These are phyloP conservation scores for Scedosporium aurantiacum DNA, from an alignment of 2,329 filamentous ascomycete species.

Conservation along the genomic window DNA sequence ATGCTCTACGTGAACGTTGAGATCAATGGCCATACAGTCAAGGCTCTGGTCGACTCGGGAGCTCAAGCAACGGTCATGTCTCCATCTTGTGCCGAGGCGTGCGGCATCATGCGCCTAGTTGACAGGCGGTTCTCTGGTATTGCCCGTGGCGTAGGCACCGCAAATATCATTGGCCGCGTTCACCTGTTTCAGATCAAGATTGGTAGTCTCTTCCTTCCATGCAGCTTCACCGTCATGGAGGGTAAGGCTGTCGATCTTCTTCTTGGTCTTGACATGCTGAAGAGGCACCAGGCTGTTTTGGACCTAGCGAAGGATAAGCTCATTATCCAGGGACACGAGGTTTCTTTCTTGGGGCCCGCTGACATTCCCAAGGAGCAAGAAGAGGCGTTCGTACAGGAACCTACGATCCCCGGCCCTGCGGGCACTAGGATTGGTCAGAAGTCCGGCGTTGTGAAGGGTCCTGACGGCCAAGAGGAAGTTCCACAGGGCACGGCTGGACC, in stretches of 20 bases:
- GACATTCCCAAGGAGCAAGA: slow-evolving; percentile 86
- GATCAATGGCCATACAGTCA: slow-evolving; percentile 85
- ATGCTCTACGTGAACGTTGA: slow-evolving; percentile 95
- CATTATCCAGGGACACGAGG: slow-evolving; percentile 77
- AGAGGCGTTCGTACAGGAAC: slow-evolving; percentile 64
- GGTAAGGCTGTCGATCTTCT: slow-evolving; percentile 92
- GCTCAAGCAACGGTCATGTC: slow-evolving; percentile 99
- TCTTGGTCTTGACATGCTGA: slow-evolving; percentile 91
- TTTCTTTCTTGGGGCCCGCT: slow-evolving; percentile 81
- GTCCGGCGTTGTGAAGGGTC: slow-evolving; percentile 62
- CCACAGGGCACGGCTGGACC: slow-evolving; percentile 13
- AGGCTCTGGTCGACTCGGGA: slow-evolving; percentile 93
- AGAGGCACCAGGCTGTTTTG: slow-evolving; percentile 86
- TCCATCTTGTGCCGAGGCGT: slow-evolving; percentile 77
- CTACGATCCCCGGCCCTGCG: slow-evolving; percentile 71
- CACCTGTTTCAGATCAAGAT: slow-evolving; percentile 94
- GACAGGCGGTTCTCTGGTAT: slow-evolving; percentile 88
- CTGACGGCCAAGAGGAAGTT: slow-evolving; percentile 20
- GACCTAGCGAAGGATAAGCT: slow-evolving; percentile 78
- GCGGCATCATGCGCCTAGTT: slow-evolving; percentile 91
- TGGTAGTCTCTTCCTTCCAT: slow-evolving; percentile 74
- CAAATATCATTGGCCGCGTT: slow-evolving; percentile 86
- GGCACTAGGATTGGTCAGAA: slow-evolving; percentile 81
- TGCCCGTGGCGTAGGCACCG: slow-evolving; percentile 87
- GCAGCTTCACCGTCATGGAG: slow-evolving; percentile 98